Base-by-base conservation (phyloP, 257 asterid genomes). In the Jasminum sambac region DNA sequence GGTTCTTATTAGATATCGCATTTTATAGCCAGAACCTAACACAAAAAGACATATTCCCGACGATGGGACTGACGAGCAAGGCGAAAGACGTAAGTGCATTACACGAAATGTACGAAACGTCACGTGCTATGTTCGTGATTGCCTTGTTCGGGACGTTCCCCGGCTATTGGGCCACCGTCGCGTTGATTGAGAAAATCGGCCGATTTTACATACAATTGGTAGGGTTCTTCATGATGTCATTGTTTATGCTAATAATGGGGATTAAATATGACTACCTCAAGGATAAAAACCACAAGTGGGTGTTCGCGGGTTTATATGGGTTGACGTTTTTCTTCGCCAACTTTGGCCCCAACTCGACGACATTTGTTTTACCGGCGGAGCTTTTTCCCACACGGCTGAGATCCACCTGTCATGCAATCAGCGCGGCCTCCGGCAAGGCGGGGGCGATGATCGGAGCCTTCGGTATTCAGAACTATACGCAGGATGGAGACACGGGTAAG, bases 281-380 rank as follows among this genome's bases (percentile, higher is more conserved):
- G 57, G 60, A 24, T 6, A 0, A 30, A 26, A 64, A 78, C 4
- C 85, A 81, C 39, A 81, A 60, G 37, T 78, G 81, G 83, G 70
- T 78, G 2, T 81, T 81, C 44, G 85, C 85, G 0, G 78, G 71
- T 5, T 76, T 81, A n/a, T 81, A 81, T 44, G 83, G 86, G 25
- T 83, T 81, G 26, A 81, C 86, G 5, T 81, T 81, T 75, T 81
- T 81, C 77, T 81, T 81, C 57, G 86, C 86, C 2, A 78, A 81
- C 63, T 81, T 81, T 67, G 86, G 86, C 12, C 86, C 86, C 14
- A 81, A 81, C 40, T 75, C 83, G 72, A 81, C 85, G 0, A 81
- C 85, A 0, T 81, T 81, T 40, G 86, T 81, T 21, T 80, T 81
- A 1, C 86, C 86, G 19, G 83, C 83, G 2, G 86, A 81, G 77